Percentiles rank a stretch among this genome's conserved stretches.
Conservation (phyloP, 169 alveolate genomes). For the Eimeria praecox region DNA sequence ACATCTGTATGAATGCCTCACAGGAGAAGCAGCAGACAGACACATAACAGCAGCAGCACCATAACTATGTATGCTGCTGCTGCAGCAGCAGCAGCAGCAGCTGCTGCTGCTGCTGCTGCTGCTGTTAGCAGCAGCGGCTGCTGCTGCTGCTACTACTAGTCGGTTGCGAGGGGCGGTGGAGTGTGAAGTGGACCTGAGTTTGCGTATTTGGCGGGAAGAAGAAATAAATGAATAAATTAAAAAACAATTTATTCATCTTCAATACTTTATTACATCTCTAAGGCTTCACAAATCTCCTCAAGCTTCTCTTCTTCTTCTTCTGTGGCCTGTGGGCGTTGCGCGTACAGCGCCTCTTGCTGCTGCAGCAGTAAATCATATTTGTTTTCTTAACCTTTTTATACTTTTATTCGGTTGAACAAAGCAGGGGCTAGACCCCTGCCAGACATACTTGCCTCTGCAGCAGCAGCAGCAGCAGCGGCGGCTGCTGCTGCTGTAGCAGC, state of each 20-base stretch:
- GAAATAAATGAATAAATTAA: not conserved
- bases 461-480: slow-evolving; percentile 49
- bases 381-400: not conserved
- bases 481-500: slow-evolving; percentile 53
- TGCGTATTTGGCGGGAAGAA: slow-evolving; percentile 23
- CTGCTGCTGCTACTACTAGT: slow-evolving; percentile 66
- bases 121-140: slow-evolving; percentile 30
- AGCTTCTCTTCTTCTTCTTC: slow-evolving; percentile 23
- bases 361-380: slow-evolving; percentile 1
- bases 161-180: slow-evolving; percentile 53
- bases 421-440: slow-evolving; percentile 40
- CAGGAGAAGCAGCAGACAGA: not conserved
- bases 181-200: not conserved
- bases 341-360: slow-evolving; percentile 32
- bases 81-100: slow-evolving; percentile 39
- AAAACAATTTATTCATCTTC: not conserved
- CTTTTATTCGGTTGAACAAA: not conserved
- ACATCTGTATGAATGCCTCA: not conserved
- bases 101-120: slow-evolving; percentile 27
- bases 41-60: slow-evolving; percentile 2
- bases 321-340: slow-evolving; percentile 20
- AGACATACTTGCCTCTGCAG: slow-evolving; percentile 26
- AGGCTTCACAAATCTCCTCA: not conserved
- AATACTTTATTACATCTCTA: not conserved
- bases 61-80: not conserved